These are phyloP conservation scores for Albifimbria verrucaria DNA, from an alignment of 2,329 filamentous ascomycete genomes.

Conservation along the genomic window DNA sequence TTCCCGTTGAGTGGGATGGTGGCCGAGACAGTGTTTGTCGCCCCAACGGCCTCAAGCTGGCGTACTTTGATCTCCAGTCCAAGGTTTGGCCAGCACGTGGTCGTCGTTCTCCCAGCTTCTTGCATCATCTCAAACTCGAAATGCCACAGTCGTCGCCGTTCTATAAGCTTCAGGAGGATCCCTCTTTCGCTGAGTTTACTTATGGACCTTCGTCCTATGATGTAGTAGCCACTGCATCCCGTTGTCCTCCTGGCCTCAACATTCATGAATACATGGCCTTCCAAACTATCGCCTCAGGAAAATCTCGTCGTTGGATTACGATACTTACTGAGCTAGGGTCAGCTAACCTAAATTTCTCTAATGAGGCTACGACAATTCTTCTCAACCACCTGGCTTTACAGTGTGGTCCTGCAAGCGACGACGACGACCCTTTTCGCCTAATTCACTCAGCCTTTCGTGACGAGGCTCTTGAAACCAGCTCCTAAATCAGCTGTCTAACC, in stretches of 20 bases:
- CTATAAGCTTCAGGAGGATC: slow-evolving; percentile 12
- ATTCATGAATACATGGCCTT: slow-evolving; percentile 52
- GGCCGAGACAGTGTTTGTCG: slow-evolving; percentile 18
- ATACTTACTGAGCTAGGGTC: slow-evolving; percentile 49
- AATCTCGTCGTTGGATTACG: slow-evolving; percentile 43
- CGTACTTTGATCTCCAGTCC: slow-evolving; percentile 12
- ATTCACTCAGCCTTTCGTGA: slow-evolving; percentile 51
- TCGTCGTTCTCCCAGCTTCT: slow-evolving; percentile 11
- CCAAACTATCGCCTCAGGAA: slow-evolving; percentile 45
- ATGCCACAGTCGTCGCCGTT: slow-evolving; percentile 15
- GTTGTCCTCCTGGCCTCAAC: slow-evolving; percentile 45
- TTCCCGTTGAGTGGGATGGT: slow-evolving; percentile 25
- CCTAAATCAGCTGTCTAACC: slow-evolving; percentile 39
- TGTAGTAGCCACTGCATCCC: slow-evolving; percentile 46
- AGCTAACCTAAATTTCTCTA: slow-evolving; percentile 59
- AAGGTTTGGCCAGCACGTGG: slow-evolving; percentile 16
- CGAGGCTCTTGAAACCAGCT: slow-evolving; percentile 45
- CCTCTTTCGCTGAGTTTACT: slow-evolving; percentile 9
- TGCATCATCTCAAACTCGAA: slow-evolving; percentile 17
- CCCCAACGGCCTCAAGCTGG: slow-evolving; percentile 18
- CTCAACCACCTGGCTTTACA: slow-evolving; percentile 51
- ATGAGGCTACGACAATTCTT: slow-evolving; percentile 46
- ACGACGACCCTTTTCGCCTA: slow-evolving; percentile 30
- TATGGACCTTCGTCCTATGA: slow-evolving; percentile 51
- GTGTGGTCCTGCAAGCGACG: slow-evolving; percentile 42